Conservation (phyloP, 192 early-diverging fungal genomes). For the Coemansia sp. region DNA sequence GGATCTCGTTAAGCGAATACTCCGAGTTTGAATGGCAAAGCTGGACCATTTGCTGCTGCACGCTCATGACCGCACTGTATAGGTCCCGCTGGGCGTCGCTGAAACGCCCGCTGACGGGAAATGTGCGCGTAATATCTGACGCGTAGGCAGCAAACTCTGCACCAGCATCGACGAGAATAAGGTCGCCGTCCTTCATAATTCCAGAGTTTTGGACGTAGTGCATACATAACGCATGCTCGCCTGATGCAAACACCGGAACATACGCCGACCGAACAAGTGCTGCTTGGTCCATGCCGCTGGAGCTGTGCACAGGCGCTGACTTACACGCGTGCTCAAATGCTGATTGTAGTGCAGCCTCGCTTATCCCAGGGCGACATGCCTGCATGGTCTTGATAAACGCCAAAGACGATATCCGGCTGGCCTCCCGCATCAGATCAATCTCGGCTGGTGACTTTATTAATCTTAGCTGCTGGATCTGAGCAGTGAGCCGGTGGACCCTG, state of each 20-base stretch:
- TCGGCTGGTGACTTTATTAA: slow-evolving; percentile 78
- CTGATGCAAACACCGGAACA: slow-evolving; percentile 94
- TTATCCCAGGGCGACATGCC: slow-evolving; percentile 64
- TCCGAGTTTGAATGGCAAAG: slow-evolving; percentile 51
- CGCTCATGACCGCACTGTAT: slow-evolving; percentile 79
- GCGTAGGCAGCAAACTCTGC: slow-evolving; percentile 87
- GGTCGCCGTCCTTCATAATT: slow-evolving; percentile 64
- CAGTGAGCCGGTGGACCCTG: slow-evolving; percentile 54
- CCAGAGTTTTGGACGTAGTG: slow-evolving; percentile 92
- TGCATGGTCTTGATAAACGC: slow-evolving; percentile 81
- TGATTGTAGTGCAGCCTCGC: slow-evolving; percentile 75
- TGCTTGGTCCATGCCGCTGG: slow-evolving; percentile 42
- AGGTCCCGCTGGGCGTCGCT: slow-evolving; percentile 74
- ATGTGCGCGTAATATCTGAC: slow-evolving; percentile 90
- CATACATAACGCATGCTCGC: slow-evolving; percentile 84
- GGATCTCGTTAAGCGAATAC: slow-evolving; percentile 78
- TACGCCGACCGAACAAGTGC: slow-evolving; percentile 67
- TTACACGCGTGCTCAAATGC: slow-evolving; percentile 71
- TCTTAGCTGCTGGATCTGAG: slow-evolving; percentile 70
- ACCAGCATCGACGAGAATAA: slow-evolving; percentile 90
- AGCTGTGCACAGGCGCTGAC: slow-evolving; percentile 29
- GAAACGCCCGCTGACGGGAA: slow-evolving; percentile 89
- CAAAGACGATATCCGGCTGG: slow-evolving; percentile 72
- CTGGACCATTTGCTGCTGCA: slow-evolving; percentile 82
- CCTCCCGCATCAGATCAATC: slow-evolving; percentile 72